phyloP scores from a whole-genome alignment of 768 basidiomycete species.

The Podaxis sp. region DNA sequence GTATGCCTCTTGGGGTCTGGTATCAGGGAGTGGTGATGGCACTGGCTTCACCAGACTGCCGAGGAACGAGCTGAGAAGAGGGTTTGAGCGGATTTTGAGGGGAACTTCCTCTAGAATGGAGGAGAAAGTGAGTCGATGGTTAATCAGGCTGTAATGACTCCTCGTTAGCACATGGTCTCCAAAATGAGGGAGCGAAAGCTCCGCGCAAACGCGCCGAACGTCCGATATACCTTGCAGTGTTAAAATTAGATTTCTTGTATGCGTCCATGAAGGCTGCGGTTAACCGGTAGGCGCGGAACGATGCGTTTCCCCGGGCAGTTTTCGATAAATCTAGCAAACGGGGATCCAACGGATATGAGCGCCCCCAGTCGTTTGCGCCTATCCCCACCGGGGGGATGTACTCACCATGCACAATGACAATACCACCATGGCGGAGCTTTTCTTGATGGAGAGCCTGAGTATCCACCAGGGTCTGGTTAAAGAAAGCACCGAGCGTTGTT shows the following conservation, averaged over 20 bases:
- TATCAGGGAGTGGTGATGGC: slow-evolving; percentile 32
- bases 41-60: slow-evolving; percentile 50
- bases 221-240: slow-evolving; percentile 61
- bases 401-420: slow-evolving; percentile 81
- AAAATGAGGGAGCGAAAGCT: slow-evolving; percentile 1
- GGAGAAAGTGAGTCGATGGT: slow-evolving; percentile 79
- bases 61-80: slow-evolving; percentile 77
- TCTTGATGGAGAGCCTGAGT: slow-evolving; percentile 84
- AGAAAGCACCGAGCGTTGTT: slow-evolving; percentile 80
- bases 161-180: slow-evolving; percentile 17
- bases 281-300: slow-evolving; percentile 85
- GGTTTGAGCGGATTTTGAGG: slow-evolving; percentile 77
- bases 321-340: slow-evolving; percentile 62
- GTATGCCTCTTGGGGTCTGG: slow-evolving; percentile 32
- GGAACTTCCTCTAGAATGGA: slow-evolving; percentile 85
- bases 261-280: slow-evolving; percentile 78
- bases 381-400: slow-evolving; percentile 3
- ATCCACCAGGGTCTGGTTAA: slow-evolving; percentile 75
- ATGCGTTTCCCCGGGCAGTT: slow-evolving; percentile 76
- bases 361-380: not conserved
- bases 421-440: slow-evolving; percentile 78
- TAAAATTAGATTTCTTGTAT: slow-evolving; percentile 80
- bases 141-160: slow-evolving; percentile 54
- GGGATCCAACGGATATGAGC: slow-evolving; percentile 11
- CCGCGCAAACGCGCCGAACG: not conserved